Base-by-base conservation (phyloP, 345 rosid genomes). In the Gossypium anomalum region DNA sequence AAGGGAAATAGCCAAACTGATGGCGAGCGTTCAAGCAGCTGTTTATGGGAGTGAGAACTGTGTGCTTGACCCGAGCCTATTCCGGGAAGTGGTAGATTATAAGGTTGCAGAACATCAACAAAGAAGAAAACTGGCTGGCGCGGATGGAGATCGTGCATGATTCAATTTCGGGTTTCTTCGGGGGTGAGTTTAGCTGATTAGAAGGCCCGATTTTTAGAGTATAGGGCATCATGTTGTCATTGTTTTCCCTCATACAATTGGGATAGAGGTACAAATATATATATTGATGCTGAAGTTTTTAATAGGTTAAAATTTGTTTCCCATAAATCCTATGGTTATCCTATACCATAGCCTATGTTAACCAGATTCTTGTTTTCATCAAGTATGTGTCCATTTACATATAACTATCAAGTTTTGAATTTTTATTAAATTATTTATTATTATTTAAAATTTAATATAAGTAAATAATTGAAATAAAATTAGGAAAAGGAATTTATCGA, bases 71-170 rank as follows among this genome's bases (percentile, higher is more conserved):
- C 76, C 94, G 38, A 81, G 51, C 75, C 80, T 93, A 74, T 95
- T 93, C 71, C 89, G 94, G 13, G 98, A 93, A 80, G 99, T 95
- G 53, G 94, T 95, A 64, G 97, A 93, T 84, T 91, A 91, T 76
- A 91, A 95, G 87, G 97, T 91, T 1, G 96, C 97, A 0, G 98
- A 95, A 80, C 99, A 93, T 83, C 93, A 88, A 72, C 99, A 95
- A 76, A 89, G 98, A 77, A 87, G 67, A 74, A 88, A 90, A 81
- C 86, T 95, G 72, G 94, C 93, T 7, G 81, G 80, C 43, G 74
- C 69, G 47, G 84, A 80, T 53, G 75, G 58, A n/a, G 16, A 27
- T 19, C 55, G 70, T 14, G 1, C 61, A 2, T 56, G 23, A 76
- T 70, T 51, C 71, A 75, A 76, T 7, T 62, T 0, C 45, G 1